Conservation (phyloP, 805 yeast species). For the Komagataella mondaviorum region DNA sequence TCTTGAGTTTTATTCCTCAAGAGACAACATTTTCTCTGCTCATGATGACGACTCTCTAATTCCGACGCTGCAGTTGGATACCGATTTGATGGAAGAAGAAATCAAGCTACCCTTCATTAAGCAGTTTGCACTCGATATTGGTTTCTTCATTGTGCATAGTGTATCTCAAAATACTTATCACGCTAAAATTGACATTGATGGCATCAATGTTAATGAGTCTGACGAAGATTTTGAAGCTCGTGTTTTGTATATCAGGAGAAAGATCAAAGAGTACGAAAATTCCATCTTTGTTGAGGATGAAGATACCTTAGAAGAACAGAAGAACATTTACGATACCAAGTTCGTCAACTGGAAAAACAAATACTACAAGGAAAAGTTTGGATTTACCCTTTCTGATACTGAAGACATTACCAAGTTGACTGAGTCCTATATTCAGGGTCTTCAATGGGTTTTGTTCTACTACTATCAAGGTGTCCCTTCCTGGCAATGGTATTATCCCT, state of each 20-base stretch:
- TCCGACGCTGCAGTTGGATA: constrained; percentile 21
- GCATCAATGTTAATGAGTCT: constrained; percentile 53
- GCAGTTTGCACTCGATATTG: constrained; percentile 51
- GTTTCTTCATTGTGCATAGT: constrained; percentile 54
- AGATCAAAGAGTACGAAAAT: constrained; percentile 50
- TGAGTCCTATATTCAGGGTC: constrained; percentile 80
- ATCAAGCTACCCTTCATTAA: constrained; percentile 47
- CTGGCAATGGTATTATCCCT: constrained; percentile 89
- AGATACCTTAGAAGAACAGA: constrained; percentile 33
- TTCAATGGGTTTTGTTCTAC: constrained; percentile 92
- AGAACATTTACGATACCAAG: constrained; percentile 56
- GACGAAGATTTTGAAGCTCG: constrained; percentile 51
- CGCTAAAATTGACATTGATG: constrained; percentile 59
- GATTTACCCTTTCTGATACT: constrained; percentile 48
- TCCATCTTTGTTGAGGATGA: constrained; percentile 53
- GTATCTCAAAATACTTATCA: constrained; percentile 39
- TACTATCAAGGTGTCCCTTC: constrained; percentile 86
- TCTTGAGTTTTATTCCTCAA: constrained; percentile 14
- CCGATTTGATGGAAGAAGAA: constrained; percentile 28
- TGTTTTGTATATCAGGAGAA: constrained; percentile 32
- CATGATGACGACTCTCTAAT: constrained; percentile 23
- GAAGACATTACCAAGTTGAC: constrained; percentile 50
- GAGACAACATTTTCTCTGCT: constrained; percentile 18
- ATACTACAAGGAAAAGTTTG: constrained; percentile 77
- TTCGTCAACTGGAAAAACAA: constrained; percentile 72